These are phyloP conservation scores for Cercospora zeina DNA, from an alignment of 2,329 filamentous ascomycete genomes.

Conservation along the genomic window DNA sequence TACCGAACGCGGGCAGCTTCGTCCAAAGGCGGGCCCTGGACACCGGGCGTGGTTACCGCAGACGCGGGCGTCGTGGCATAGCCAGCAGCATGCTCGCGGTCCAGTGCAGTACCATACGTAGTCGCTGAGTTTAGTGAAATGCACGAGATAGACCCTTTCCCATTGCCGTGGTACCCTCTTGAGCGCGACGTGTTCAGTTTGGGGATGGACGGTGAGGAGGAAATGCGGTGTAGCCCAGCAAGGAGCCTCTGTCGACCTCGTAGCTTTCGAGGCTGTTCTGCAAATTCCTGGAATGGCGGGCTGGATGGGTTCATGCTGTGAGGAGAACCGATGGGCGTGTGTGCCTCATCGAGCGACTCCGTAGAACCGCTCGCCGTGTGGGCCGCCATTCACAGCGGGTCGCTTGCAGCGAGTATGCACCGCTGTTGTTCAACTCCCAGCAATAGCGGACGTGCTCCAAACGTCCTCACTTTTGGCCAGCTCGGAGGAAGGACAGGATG, in stretches of 20 bases:
- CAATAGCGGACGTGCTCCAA: not conserved
- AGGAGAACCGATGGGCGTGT: conserved; percentile 22
- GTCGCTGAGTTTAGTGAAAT: conserved; percentile 58
- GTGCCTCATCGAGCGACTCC: conserved; percentile 26
- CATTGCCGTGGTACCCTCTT: conserved; percentile 61
- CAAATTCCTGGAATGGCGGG: conserved; percentile 34
- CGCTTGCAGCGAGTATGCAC: not conserved
- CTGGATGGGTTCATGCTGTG: conserved; percentile 34
- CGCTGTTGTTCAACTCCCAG: not conserved
- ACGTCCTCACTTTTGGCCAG: conserved; percentile 6
- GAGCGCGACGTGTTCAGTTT: conserved; percentile 65
- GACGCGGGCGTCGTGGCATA: conserved; percentile 60
- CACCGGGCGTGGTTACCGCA: conserved; percentile 48
- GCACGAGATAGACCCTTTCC: conserved; percentile 65
- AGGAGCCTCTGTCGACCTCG: conserved; percentile 71
- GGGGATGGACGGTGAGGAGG: conserved; percentile 72
- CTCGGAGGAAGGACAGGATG: not conserved
- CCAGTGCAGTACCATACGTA: conserved; percentile 55
- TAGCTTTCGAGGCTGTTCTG: conserved; percentile 54
- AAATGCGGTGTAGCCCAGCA: conserved; percentile 74
- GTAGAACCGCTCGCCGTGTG: conserved; percentile 25
- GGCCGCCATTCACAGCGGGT: conserved; percentile 9
- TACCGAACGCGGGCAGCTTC: conserved; percentile 57
- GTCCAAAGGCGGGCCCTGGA: conserved; percentile 53
- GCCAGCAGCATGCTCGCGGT: conserved; percentile 58